phyloP scores from a whole-genome alignment of 352 stramenopile genomes.

The Globisporangium viniferum region DNA sequence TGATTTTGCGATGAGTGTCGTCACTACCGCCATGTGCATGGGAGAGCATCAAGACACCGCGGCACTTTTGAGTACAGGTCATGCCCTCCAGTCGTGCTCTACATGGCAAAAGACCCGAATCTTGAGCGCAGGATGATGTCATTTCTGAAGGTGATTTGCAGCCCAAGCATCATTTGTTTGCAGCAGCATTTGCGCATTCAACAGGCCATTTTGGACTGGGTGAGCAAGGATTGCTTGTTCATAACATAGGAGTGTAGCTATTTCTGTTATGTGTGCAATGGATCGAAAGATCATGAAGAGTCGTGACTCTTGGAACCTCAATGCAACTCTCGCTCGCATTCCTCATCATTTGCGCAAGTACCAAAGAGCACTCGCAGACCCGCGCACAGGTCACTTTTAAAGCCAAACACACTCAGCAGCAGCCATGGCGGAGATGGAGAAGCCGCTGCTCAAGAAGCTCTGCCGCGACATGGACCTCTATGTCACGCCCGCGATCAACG shows the following conservation, averaged over 20 bases:
- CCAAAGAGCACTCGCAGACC: neutral
- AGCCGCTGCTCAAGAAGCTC: constrained; percentile 81
- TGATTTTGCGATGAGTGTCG: neutral
- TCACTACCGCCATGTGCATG: neutral
- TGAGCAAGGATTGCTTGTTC: neutral
- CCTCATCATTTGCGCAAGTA: neutral
- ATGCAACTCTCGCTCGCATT: neutral
- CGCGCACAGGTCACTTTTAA: neutral
- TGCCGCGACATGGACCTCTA: constrained; percentile 91
- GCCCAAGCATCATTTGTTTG: neutral
- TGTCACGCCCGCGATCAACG: constrained; percentile 90
- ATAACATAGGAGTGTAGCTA: neutral
- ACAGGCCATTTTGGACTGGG: neutral
- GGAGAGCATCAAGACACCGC: neutral
- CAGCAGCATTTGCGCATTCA: neutral
- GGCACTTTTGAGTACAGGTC: neutral
- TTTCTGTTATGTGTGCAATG: neutral
- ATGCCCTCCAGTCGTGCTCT: neutral
- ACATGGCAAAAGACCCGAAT: neutral
- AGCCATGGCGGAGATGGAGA: constrained; percentile 88
- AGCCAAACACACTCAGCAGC: neutral
- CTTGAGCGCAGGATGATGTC: neutral
- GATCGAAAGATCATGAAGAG: neutral
- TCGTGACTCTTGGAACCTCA: neutral
- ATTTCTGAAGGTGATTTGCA: neutral